Evolutionary conservation across 495 filamentous ascomycete species (phyloP).

Genomic region (Penicillium chermesinum): DNA sequence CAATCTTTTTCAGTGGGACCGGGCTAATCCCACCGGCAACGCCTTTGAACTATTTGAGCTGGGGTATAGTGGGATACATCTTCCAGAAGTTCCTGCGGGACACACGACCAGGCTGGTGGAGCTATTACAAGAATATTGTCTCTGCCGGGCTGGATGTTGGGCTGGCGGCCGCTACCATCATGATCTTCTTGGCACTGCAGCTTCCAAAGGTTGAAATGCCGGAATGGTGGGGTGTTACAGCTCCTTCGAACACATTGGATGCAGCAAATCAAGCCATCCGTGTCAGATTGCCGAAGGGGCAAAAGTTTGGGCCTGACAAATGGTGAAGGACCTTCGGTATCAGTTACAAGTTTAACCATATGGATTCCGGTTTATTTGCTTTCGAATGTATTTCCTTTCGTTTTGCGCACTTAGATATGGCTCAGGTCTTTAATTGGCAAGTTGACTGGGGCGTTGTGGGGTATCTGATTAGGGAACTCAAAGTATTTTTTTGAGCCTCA

Average conservation of each 20-base stretch:
- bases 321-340: background rate
- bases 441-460: too few relatives aligned
- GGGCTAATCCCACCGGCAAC: conserved; percentile 48
- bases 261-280: conserved; percentile 33
- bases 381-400: too few relatives aligned
- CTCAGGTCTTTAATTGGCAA: too few relatives aligned
- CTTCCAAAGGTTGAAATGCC: conserved; percentile 48
- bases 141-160: conserved; percentile 69
- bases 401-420: too few relatives aligned
- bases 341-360: too few relatives aligned
- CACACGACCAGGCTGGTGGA: conserved; percentile 65
- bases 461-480: too few relatives aligned
- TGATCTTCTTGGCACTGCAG: conserved; percentile 67
- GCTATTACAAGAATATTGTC: conserved; percentile 56
- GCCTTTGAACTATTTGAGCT: conserved; percentile 51
- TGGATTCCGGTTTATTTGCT: too few relatives aligned
- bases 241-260: conserved; percentile 43
- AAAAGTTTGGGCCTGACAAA: conserved; percentile 54
- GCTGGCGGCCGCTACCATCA: conserved; percentile 57
- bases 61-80: conserved; percentile 61
- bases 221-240: conserved; percentile 62
- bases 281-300: conserved; percentile 31
- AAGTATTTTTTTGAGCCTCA: too few relatives aligned
- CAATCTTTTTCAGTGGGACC: conserved; percentile 46
- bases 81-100: conserved; percentile 64